Evolutionary conservation across 805 yeast species (phyloP).

Genomic region (Starmera quercuum): DNA sequence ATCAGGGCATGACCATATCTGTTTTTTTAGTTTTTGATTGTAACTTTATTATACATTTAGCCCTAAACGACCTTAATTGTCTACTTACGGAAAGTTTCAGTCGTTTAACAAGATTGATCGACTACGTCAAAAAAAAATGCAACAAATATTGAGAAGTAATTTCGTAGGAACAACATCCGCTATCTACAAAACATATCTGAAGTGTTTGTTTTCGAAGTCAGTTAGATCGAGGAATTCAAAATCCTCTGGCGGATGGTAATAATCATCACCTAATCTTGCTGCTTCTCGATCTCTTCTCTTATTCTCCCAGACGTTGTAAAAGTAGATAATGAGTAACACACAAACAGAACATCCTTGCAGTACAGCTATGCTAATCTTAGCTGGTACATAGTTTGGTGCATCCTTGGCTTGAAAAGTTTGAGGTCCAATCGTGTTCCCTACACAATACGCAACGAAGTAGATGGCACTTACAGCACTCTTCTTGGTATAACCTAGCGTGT

Average conservation of each 20-base stretch:
- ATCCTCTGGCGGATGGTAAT: slow-evolving; percentile 14
- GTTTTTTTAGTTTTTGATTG: too few species aligned
- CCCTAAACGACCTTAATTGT: too few species aligned
- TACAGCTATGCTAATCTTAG: slow-evolving; percentile 32
- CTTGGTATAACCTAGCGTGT: slow-evolving; percentile 33
- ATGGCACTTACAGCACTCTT: slow-evolving; percentile 39
- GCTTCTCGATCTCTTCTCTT: slow-evolving; percentile 24
- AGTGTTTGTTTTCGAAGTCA: slow-evolving; percentile 34
- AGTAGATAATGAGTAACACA: slow-evolving; percentile 18
- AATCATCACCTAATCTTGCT: slow-evolving; percentile 10
- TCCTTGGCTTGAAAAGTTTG: slow-evolving; percentile 37
- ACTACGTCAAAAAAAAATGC: too few species aligned
- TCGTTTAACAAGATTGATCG: too few species aligned
- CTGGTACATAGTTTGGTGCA: slow-evolving; percentile 37
- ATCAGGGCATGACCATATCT: too few species aligned
- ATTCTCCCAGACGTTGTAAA: slow-evolving; percentile 25
- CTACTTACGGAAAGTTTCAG: too few species aligned
- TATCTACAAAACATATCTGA: slow-evolving; percentile 24
- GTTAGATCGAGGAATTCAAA: slow-evolving; percentile 35
- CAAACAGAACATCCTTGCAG: slow-evolving; percentile 28
- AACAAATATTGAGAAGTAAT: neutral
- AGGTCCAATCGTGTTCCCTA: slow-evolving; percentile 50
- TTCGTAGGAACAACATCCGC: too few species aligned
- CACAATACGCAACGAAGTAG: slow-evolving; percentile 40
- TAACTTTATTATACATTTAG: too few species aligned